These are phyloP conservation scores for Ceriops zippeliana DNA, from an alignment of 345 rosid species.

Conservation along the genomic window DNA sequence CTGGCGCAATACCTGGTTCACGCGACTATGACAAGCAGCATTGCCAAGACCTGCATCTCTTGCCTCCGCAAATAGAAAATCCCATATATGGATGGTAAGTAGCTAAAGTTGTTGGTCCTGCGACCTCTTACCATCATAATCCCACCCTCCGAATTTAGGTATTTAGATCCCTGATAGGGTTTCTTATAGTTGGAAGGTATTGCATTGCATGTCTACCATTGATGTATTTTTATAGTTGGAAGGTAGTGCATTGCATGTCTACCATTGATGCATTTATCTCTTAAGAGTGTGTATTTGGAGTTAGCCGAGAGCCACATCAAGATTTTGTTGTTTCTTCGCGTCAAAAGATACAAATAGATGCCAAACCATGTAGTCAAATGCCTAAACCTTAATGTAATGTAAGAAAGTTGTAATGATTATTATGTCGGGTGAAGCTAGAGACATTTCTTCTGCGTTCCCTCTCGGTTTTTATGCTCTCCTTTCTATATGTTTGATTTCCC, in stretches of 20 bases:
- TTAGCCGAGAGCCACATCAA: neutral
- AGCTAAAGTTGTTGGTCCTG: neutral
- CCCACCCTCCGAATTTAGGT: neutral
- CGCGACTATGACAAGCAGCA: conserved; percentile 81
- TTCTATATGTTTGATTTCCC: no score
- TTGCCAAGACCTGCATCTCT: conserved; percentile 72
- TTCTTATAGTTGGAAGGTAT: conserved; percentile 7
- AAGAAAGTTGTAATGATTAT: neutral
- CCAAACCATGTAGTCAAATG: neutral
- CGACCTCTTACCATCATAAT: conserved; percentile 14
- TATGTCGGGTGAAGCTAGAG: no score
- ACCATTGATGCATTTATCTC: neutral
- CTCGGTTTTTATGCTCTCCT: no score
- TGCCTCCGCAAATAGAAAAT: conserved; percentile 79
- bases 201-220: neutral
- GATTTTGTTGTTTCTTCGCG: conserved; percentile 9
- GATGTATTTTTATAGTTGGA: neutral
- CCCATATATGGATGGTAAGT: conserved; percentile 73
- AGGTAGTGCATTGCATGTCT: neutral
- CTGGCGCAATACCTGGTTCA: conserved; percentile 82
- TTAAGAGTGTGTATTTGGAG: neutral
- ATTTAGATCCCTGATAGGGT: conserved; percentile 12
- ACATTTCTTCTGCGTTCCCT: no score
- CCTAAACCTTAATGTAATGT: neutral
- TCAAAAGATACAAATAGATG: conserved; percentile 13